Base-by-base conservation (phyloP, 1,284 basidiomycete species). In the Neolentinus lepideus region DNA sequence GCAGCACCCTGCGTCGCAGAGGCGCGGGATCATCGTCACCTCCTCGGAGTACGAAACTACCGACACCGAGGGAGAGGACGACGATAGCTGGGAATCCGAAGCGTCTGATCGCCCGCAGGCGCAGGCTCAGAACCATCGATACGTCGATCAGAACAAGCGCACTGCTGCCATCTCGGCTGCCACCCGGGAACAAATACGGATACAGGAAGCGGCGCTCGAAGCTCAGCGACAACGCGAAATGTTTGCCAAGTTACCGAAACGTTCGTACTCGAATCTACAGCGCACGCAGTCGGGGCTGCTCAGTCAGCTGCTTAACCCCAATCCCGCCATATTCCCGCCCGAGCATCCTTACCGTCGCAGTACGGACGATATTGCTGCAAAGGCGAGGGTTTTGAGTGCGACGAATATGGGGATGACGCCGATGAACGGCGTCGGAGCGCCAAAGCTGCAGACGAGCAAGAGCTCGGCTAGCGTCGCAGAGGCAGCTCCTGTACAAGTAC, bases 171-270 rank as follows among this genome's bases (percentile, higher is more conserved):
- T 29, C 47, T 50, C 47, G 9, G 27, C 47, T 29, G 27, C 24
- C 22, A 50, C 47, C 14, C 12, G 27, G 4, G 71, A 72, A 59
- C 70, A 71, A 57, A 64, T 59, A 1, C 67, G 68, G 10, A 59
- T 75, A 21, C 70, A 63, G 11, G 71, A 75, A 62, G 81, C 79
- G 25, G 78, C 76, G n/a, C 57, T 80, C 61, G 85, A 89, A 64
- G 84, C 79, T 16, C 79, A 84, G 63, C 77, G 85, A 4, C 82
- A 90, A 63, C 78, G 79, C 31, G 83, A 88, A 16, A 77, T 93
- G 78, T 92, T 94, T 64, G 76, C 81, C 56, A 93, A 92, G 70
- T 75, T 87, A 10, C 88, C 90, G 3, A 76, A 81, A 53, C 75
- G 80, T 36, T 81, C 83, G 24, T 84, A 86, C 61, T 79, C 82